A percentile compares a stretch with the other conserved stretches of the same genome.
These are phyloP conservation scores for Eremothecium gossypii DNA, from an alignment of 1,139 yeast species.

Conservation along the genomic window DNA sequence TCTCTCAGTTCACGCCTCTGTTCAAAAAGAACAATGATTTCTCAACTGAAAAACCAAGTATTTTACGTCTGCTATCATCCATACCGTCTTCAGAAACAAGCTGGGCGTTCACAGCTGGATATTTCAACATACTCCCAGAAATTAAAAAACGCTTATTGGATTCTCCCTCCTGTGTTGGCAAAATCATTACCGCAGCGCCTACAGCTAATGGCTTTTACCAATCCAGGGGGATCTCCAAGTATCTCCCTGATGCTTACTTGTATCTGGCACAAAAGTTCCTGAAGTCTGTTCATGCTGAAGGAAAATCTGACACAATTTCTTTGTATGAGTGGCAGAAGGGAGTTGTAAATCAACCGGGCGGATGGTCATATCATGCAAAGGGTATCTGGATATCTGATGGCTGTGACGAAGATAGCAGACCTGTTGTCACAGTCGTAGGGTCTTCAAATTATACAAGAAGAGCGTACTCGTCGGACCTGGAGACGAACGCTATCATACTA, in stretches of 20 bases:
- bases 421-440: constrained; percentile 75
- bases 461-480: constrained; percentile 81
- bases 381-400: constrained; percentile 82
- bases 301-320: constrained; percentile 41
- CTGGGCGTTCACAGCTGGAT: constrained; percentile 95
- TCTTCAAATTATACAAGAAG: constrained; percentile 90
- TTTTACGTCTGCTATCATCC: constrained; percentile 51
- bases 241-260: constrained; percentile 81
- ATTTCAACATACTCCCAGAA: constrained; percentile 81
- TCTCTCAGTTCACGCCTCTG: constrained; percentile 84
- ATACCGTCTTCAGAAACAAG: constrained; percentile 46
- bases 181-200: constrained; percentile 84
- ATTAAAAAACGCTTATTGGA: constrained; percentile 53
- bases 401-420: constrained; percentile 37
- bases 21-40: constrained; percentile 41
- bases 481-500: constrained; percentile 70
- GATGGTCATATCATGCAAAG: constrained; percentile 99
- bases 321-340: constrained; percentile 86
- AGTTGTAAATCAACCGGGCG: constrained; percentile 64
- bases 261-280: constrained; percentile 66
- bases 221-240: constrained; percentile 73
- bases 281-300: constrained; percentile 39
- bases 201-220: constrained; percentile 87
- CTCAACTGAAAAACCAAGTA: constrained; percentile 74
- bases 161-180: constrained; percentile 50